These are phyloP conservation scores for Penicillium glabrum DNA, from an alignment of 2,329 filamentous ascomycete species.

Conservation along the genomic window DNA sequence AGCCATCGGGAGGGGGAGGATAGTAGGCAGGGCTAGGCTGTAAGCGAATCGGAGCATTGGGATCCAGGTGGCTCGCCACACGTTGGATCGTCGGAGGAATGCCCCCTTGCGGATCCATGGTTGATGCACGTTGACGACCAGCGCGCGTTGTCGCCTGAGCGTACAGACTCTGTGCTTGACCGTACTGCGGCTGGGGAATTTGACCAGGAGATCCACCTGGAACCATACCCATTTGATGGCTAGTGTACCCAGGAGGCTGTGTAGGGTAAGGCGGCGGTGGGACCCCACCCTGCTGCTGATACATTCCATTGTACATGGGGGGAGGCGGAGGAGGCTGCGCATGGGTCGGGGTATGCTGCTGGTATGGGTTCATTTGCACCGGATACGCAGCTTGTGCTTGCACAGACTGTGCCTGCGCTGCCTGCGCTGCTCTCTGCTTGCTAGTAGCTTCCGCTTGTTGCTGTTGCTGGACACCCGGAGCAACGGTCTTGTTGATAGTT, in stretches of 20 bases:
- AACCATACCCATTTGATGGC: slow-evolving; percentile 70
- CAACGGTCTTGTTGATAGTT: slow-evolving; percentile 80
- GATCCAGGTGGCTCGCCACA: slow-evolving; percentile 93
- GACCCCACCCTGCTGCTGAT: slow-evolving; percentile 59
- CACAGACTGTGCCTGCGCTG: slow-evolving; percentile 64
- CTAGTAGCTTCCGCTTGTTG: slow-evolving; percentile 91
- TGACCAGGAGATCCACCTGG: slow-evolving; percentile 53
- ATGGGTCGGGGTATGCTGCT: slow-evolving; percentile 43
- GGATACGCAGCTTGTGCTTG: slow-evolving; percentile 55
- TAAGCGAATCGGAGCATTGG: slow-evolving; percentile 86
- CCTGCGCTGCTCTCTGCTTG: slow-evolving; percentile 75
- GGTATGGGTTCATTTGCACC: slow-evolving; percentile 60
- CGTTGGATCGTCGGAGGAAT: slow-evolving; percentile 91
- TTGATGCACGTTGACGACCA: slow-evolving; percentile 85
- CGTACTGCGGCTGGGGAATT: slow-evolving; percentile 65
- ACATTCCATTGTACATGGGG: slow-evolving; percentile 75
- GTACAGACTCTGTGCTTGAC: slow-evolving; percentile 70
- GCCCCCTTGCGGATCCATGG: slow-evolving; percentile 92
- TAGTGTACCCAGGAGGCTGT: slow-evolving; percentile 65
- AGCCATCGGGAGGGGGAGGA: slow-evolving; percentile 83
- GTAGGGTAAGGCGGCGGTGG: slow-evolving; percentile 78
- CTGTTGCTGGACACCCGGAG: slow-evolving; percentile 91
- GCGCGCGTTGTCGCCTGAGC: slow-evolving; percentile 74
- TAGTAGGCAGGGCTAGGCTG: slow-evolving; percentile 98
- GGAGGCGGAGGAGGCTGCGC: slow-evolving; percentile 51